phyloP scores from a whole-genome alignment of 2,329 filamentous ascomycete species.

The Ramularia endophylla region DNA sequence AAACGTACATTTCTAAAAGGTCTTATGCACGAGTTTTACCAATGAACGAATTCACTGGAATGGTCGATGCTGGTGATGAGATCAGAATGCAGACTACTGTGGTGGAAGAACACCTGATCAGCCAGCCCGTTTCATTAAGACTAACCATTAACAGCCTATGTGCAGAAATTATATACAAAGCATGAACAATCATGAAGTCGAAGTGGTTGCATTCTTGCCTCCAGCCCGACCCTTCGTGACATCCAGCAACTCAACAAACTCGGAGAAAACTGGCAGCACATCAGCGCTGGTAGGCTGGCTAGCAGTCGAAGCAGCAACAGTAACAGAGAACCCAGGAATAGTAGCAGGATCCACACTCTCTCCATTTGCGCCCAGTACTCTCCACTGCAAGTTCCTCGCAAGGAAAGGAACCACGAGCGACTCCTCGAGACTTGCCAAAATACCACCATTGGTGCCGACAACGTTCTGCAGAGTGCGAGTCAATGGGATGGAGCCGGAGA shows the following conservation, averaged over 20 bases:
- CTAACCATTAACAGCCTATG: too few relatives aligned
- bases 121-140: too few relatives aligned
- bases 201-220: slow-evolving; percentile 11
- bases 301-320: slow-evolving; percentile 35
- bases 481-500: slow-evolving; percentile 41
- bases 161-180: too few relatives aligned
- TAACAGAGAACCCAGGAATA: slow-evolving; percentile 35
- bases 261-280: slow-evolving; percentile 32
- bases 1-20: too few relatives aligned
- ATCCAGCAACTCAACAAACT: slow-evolving; percentile 20
- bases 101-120: too few relatives aligned
- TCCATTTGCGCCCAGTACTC: slow-evolving; percentile 25
- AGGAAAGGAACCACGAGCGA: slow-evolving; percentile 28
- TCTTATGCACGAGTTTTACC: too few relatives aligned
- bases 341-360: slow-evolving; percentile 27
- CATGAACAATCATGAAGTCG: too few relatives aligned
- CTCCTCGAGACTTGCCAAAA: slow-evolving; percentile 27
- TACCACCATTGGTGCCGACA: slow-evolving; percentile 11
- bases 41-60: too few relatives aligned
- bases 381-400: slow-evolving; percentile 30
- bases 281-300: slow-evolving; percentile 25
- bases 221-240: slow-evolving; percentile 18
- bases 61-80: too few relatives aligned
- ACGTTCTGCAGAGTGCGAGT: slow-evolving; percentile 36
- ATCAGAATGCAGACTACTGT: too few relatives aligned